Conservation (phyloP, 768 basidiomycete genomes). For the Pulveroboletus sp. region DNA sequence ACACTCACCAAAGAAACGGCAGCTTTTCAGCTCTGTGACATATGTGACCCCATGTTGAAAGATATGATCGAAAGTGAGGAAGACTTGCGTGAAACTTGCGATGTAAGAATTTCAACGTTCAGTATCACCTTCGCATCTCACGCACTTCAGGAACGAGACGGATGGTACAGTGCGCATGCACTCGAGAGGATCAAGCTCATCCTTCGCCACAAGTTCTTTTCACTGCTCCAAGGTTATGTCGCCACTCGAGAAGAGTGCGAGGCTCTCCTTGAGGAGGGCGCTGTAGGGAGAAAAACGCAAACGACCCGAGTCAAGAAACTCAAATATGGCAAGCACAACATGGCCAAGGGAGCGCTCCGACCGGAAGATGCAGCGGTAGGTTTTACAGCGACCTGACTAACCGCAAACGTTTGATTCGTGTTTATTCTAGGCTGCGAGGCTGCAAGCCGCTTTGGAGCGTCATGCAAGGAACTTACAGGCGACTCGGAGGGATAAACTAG, state of each 20-base stretch:
- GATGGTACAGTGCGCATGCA: constrained; percentile 79
- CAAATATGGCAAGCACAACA: constrained; percentile 73
- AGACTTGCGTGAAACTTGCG: constrained; percentile 63
- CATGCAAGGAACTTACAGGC: constrained; percentile 30
- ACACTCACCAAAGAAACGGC: constrained; percentile 79
- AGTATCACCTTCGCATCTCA: neutral
- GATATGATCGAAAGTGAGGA: constrained; percentile 73
- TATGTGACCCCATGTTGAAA: constrained; percentile 78
- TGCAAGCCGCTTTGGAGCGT: constrained; percentile 60
- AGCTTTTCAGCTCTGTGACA: constrained; percentile 92
- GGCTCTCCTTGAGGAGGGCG: constrained; percentile 46
- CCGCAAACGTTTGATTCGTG: neutral
- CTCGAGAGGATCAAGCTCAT: constrained; percentile 82
- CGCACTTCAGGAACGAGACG: constrained; percentile 63
- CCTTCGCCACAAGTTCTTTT: constrained; percentile 81
- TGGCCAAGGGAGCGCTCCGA: constrained; percentile 80
- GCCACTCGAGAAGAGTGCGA: constrained; percentile 72
- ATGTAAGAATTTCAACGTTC: constrained; percentile 48
- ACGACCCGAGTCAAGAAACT: constrained; percentile 47
- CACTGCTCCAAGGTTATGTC: constrained; percentile 64
- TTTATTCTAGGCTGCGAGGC: constrained; percentile 54
- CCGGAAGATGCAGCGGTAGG: constrained; percentile 81
- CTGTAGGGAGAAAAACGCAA: constrained; percentile 27
- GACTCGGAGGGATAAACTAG: constrained; percentile 22
- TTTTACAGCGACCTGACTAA: constrained; percentile 6